phyloP scores from a whole-genome alignment of 2,329 filamentous ascomycete species.

The Akanthomyces uredinophilus region DNA sequence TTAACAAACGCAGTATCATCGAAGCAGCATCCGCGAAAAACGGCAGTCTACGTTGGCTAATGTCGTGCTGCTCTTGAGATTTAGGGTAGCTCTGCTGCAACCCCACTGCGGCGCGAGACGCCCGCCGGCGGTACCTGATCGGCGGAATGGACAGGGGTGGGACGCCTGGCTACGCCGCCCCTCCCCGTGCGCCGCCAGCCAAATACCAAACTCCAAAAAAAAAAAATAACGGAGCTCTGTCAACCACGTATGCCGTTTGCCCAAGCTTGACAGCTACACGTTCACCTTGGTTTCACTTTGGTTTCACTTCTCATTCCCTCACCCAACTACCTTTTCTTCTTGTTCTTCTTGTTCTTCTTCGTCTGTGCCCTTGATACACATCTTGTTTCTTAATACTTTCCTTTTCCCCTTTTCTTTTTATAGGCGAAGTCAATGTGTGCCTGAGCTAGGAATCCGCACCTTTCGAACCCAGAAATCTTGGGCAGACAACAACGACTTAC shows the following conservation, averaged over 20 bases:
- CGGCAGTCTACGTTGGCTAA: not conserved
- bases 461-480: not conserved
- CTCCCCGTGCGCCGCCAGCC: not conserved
- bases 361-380: not conserved
- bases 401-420: not conserved
- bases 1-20: no score
- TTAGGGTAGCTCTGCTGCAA: not conserved
- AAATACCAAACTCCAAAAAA: no score
- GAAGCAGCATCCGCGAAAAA: no score
- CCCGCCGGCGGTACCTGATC: no score
- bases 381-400: not conserved
- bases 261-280: slow-evolving; percentile 11
- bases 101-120: not conserved
- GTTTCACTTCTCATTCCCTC: no score
- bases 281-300: slow-evolving; percentile 8
- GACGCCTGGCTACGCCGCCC: no score
- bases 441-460: not conserved
- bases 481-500: not conserved
- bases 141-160: no score
- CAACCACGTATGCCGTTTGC: slow-evolving; percentile 12
- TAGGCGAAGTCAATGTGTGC: not conserved
- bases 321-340: not conserved
- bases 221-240: not conserved
- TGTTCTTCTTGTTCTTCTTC: not conserved
- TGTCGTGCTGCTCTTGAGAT: not conserved